Evolutionary conservation across 1,284 basidiomycete species (phyloP), one percentile per base, ranked within the genome.

Genomic region (Ceratobasidium sp.): DNA sequence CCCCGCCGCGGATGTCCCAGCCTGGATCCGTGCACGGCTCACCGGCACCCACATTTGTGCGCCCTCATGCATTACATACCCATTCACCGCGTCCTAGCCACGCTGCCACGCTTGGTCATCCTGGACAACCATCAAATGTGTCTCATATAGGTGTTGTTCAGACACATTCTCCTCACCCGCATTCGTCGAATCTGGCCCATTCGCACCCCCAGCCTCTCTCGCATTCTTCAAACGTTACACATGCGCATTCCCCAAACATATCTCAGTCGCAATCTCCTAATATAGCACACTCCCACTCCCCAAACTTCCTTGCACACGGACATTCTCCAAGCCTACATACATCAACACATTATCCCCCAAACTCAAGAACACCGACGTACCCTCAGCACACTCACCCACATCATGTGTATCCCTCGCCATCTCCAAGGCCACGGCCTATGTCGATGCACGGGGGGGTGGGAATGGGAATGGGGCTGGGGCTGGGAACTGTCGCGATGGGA

Each of bases 351-450:
- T 66, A 41, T 33, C 60, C 60, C 13, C 60, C 21, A 13, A 8
- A 16, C 16, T 14, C 50, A n/a, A 49, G 60, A 54, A 66, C 60
- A 13, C 60, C 49, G 23, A 66, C 60, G 11, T 66, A 52, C 27
- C 13, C 47, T n/a, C 59, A 66, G n/a, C 59, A 64, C 30, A 19
- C 59, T 52, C 59, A 19, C 23, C 59, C 59, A 27, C 59, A 62
- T 30, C 60, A 66, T 46, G 52, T 46, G 21, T 66, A 66, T 27
- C 60, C 60, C 23, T 66, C 60, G 60, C 50, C 60, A 21, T 66
- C 60, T 14, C 60, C 60, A 13, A 66, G 60, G 19, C 50, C 60
- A 41, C 49, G 60, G 23, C 60, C 60, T 14, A 53, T 66, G 49
- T 66, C 60, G 16, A 54, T 66, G 52, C 60, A 66, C 27, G 11